Conservation (phyloP, 345 rosid genomes). For the Toxicodendron radicans region DNA sequence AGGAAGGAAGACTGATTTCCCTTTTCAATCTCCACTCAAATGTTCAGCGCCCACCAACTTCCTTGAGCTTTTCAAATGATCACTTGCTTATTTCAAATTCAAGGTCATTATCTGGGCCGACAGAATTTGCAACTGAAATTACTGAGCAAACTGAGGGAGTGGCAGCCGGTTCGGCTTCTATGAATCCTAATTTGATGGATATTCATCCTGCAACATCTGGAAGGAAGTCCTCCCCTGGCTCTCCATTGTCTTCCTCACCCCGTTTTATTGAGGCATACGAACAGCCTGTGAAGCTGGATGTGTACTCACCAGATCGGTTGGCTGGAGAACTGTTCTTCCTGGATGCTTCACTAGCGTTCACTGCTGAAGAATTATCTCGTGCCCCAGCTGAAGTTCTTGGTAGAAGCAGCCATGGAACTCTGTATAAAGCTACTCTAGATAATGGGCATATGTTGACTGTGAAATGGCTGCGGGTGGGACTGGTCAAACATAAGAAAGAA, state of each 20-base stretch:
- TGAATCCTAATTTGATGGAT: constrained; percentile 61
- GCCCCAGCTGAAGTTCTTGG: constrained; percentile 99
- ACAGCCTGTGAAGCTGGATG: constrained; percentile 73
- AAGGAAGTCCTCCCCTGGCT: constrained; percentile 74
- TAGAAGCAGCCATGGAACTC: constrained; percentile 94
- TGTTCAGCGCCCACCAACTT: constrained; percentile 53
- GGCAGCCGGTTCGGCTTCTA: constrained; percentile 33
- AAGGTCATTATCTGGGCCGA: constrained; percentile 70
- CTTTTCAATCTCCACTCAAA: constrained; percentile 66
- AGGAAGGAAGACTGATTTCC: constrained; percentile 59
- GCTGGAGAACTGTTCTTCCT: constrained; percentile 89
- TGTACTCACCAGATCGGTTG: constrained; percentile 90
- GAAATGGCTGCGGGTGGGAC: constrained; percentile 94
- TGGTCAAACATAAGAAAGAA: constrained; percentile 88
- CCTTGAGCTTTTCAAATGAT: constrained; percentile 85
- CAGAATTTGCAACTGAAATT: constrained; percentile 55
- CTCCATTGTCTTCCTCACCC: constrained; percentile 78
- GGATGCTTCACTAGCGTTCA: constrained; percentile 70
- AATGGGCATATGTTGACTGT: constrained; percentile 81
- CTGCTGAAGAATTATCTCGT: constrained; percentile 87
- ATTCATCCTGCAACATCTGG: constrained; percentile 57
- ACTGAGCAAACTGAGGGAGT: constrained; percentile 49
- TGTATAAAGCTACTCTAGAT: constrained; percentile 87
- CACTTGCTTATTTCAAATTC: constrained; percentile 86
- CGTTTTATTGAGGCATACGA: constrained; percentile 57